phyloP scores from a whole-genome alignment of 164 flowering plant species.

The Dillenia suffruticosa region DNA sequence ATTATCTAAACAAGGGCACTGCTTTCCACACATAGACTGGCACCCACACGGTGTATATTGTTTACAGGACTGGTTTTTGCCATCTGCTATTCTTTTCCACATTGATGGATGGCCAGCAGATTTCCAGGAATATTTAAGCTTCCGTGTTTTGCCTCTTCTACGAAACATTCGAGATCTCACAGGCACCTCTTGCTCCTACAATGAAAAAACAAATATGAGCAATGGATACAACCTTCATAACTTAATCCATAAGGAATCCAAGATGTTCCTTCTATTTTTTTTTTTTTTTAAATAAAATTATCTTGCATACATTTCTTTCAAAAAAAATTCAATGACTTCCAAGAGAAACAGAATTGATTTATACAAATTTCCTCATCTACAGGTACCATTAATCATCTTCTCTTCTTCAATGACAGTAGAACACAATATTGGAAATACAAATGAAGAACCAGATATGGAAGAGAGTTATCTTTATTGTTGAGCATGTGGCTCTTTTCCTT shows the following conservation, averaged over 20 bases:
- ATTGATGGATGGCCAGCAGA: constrained; percentile 87
- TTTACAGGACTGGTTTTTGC: constrained; percentile 65
- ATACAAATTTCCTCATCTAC: too few species aligned
- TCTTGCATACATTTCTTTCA: too few species aligned
- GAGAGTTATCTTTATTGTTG: too few species aligned
- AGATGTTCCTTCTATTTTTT: too few species aligned
- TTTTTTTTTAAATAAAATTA: too few species aligned
- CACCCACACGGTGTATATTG: constrained; percentile 94
- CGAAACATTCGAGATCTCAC: constrained; percentile 64
- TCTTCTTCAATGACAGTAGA: too few species aligned
- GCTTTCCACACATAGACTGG: constrained; percentile 73
- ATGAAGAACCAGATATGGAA: too few species aligned
- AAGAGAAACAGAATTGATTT: too few species aligned
- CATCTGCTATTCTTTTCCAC: constrained; percentile 88
- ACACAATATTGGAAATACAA: too few species aligned
- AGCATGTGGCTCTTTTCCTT: too few species aligned
- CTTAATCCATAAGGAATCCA: background rate
- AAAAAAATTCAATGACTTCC: too few species aligned
- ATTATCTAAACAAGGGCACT: constrained; percentile 76
- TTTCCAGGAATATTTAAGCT: constrained; percentile 85
- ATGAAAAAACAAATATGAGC: background rate
- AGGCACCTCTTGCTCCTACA: constrained; percentile 59
- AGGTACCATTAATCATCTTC: too few species aligned
- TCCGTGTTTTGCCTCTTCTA: constrained; percentile 75
- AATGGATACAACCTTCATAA: background rate